These are phyloP conservation scores for Oryza glumipatula DNA, from an alignment of 176 grass and related monocot species.

Conservation along the genomic window DNA sequence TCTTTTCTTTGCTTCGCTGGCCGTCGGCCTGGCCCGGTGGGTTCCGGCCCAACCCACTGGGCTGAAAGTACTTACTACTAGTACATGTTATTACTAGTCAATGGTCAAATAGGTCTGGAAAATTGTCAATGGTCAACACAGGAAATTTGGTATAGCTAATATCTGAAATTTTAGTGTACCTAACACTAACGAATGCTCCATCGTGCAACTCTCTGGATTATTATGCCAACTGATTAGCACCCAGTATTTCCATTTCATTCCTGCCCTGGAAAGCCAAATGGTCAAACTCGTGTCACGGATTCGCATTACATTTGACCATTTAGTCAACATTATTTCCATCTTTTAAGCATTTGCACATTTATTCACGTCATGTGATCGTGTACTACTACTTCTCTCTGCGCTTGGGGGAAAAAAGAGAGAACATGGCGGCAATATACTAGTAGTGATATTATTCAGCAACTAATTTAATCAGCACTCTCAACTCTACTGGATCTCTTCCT, in stretches of 20 bases:
- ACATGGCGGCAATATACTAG: neutral
- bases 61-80: too few species aligned
- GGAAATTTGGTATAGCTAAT: too few species aligned
- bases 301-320: neutral
- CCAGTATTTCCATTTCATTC: neutral
- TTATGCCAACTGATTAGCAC: neutral
- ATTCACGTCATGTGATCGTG: neutral
- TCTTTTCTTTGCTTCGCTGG: neutral
- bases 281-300: neutral
- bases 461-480: neutral
- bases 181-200: neutral
- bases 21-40: neutral
- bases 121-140: too few species aligned
- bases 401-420: neutral
- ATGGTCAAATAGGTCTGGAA: too few species aligned
- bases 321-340: neutral
- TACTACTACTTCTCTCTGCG: neutral
- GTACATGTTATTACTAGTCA: too few species aligned
- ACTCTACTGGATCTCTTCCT: neutral
- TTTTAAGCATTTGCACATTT: neutral
- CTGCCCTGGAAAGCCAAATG: neutral
- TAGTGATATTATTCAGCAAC: neutral
- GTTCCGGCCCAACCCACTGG: constrained; percentile 32
- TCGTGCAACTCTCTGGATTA: neutral
- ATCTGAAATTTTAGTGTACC: neutral